A percentile compares a stretch with the other conserved stretches of the same genome.
Evolutionary conservation across 176 grass and related monocot genomes (phyloP).

Genomic region (Carex parvula): DNA sequence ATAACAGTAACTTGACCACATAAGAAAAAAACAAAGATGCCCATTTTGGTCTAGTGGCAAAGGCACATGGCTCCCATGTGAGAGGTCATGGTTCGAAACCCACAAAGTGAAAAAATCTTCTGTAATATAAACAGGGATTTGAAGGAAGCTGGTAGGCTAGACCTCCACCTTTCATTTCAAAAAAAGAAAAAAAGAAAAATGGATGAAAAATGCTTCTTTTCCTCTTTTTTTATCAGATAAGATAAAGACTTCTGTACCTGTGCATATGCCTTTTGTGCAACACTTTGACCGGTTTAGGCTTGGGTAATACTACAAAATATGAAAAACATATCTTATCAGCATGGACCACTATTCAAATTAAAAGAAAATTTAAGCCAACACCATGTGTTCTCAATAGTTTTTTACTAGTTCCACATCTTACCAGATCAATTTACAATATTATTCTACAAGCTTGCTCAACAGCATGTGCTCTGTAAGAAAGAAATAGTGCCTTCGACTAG

Average conservation of each 20-base stretch:
- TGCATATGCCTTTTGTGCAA: conserved; percentile 98
- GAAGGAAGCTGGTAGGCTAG: no score
- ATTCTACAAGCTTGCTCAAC: background rate
- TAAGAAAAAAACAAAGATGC: background rate
- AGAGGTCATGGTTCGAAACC: no score
- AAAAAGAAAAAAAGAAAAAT: background rate
- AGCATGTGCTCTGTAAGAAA: conserved; percentile 8
- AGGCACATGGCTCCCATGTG: no score
- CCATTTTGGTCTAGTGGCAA: no score
- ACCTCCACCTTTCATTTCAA: no score
- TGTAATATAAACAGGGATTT: no score
- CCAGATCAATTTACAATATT: background rate
- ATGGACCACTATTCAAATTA: conserved; percentile 8
- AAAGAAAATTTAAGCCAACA: conserved; percentile 7
- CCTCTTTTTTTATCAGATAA: background rate
- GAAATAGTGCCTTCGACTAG: background rate
- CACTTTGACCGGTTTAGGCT: conserved; percentile 96
- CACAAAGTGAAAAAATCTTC: no score
- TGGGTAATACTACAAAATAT: conserved; percentile 74
- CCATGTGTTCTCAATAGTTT: conserved; percentile 9
- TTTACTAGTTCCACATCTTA: conserved; percentile 5
- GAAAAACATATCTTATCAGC: conserved; percentile 19
- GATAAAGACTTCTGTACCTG: conserved; percentile 51
- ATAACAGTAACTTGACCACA: background rate
- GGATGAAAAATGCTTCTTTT: background rate